Base-by-base conservation (phyloP, 148 eudicot species). In the Pouteria glomerata region DNA sequence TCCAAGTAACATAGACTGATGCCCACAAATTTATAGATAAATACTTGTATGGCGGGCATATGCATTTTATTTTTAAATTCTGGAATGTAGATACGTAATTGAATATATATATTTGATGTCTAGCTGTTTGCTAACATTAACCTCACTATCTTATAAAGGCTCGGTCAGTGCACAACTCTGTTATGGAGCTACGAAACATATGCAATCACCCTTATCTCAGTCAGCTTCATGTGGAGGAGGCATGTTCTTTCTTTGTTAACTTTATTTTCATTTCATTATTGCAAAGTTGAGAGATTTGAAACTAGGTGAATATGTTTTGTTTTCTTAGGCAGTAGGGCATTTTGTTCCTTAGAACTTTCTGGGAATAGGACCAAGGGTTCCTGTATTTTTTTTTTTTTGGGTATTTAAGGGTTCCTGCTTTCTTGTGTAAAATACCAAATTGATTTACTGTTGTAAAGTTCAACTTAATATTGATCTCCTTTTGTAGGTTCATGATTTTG, bases 171-270 rank as follows among this genome's bases (percentile, higher is more conserved):
- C 98, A 95, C 82, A 95, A 95, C 77, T 86, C 98, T 57, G 98
- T 95, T 64, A 89, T 91, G 87, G 98, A 95, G 86, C 96, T 95
- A n/a, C 94, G 98, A 53, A 95, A 95, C 76, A 95, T 95, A 67
- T 95, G 98, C 84, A 95, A 95, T 83, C 98, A 95, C 85, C 98
- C 98, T 71, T 95, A 95, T 72, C 86, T 95, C 74, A 91, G 98
- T 78, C 98, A 89, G 72, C 91, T 95, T 73, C 98, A 95, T 71
- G 82, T 77, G 26, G 99, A 95, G 50, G 88, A 95, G 90, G 98
- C 76, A 81, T 63, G 76, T 66, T 67, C 33, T 71, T 64, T 74
- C 48, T 60, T 61, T 78, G 26, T 73, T 56, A 68, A 12, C 34
- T 75, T 48, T 63, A 12, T n/a, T 53, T 71, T 53, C 75, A 14